Base-by-base conservation (phyloP, 2,329 filamentous ascomycete species). In the Simplicillium sp. region DNA sequence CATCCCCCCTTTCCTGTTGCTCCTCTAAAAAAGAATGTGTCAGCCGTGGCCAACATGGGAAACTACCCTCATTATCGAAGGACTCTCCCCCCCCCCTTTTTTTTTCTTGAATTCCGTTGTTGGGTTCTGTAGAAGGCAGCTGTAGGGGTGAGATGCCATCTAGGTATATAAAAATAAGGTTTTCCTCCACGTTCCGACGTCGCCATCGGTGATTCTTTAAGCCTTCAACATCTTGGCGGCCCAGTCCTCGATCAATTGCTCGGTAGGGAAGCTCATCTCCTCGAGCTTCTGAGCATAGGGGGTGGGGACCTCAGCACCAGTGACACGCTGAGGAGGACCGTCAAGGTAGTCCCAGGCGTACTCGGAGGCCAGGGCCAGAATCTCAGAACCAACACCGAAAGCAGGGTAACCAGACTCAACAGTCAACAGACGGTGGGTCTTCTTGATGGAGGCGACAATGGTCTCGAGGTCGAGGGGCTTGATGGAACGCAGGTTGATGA, bases 281-380 rank as follows among this genome's bases (percentile, higher is more conserved):
- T 98, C 92, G 44, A 98, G 77, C 62, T 87, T 86, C 66, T 83
- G 74, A 44, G 92, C 90, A 61, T 98, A 97, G 31, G 92, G 92
- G 7, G 92, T 98, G 38, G 92, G 92, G 11, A 98, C 92, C 64
- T 98, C 92, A 50, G 92, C 90, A 62, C 92, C 92, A 44, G 92
- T 97, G 57, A 98, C 81, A 65, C 92, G 83, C 65, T 90, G 84
- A 46, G 88, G 92, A 37, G 92, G 92, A 42, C 88, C 87, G 58
- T 96, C 82, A 50, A 98, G 83, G 72, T 94, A 97, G 71, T 98
- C 92, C 60, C 97, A 98, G 48, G 80, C 89, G 66, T 97, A 98
- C 70, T 98, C 92, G 84, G 94, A 94, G 48, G 87, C 82, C 46
- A 96, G 73, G 45, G 92, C 92, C 48, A 98, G 78, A 55, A 98